These are phyloP conservation scores for Brassica cretica DNA, from an alignment of 345 rosid genomes.

Conservation along the genomic window DNA sequence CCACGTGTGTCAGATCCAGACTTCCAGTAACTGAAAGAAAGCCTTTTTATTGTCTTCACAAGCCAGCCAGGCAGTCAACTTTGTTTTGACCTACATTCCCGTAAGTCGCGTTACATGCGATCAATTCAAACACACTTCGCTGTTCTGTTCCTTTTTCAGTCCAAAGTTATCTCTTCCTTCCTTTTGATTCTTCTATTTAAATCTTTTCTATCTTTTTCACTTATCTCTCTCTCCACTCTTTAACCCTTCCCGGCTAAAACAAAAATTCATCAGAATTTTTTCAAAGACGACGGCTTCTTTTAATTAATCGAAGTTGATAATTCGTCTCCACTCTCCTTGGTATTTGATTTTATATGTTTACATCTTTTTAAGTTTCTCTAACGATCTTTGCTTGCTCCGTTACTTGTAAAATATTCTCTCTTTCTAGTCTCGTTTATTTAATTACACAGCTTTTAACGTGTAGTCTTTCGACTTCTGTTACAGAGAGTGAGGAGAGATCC, in stretches of 20 bases:
- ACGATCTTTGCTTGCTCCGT: constrained; percentile 14
- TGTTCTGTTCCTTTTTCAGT: constrained; percentile 18
- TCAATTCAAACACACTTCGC: constrained; percentile 14
- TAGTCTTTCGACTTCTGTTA: constrained; percentile 18
- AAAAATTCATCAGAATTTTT: background rate
- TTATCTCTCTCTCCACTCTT: background rate
- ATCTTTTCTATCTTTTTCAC: background rate
- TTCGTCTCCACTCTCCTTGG: constrained; percentile 17
- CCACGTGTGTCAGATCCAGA: constrained; percentile 15
- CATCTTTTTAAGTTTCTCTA: background rate
- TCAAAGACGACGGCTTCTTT: constrained; percentile 29
- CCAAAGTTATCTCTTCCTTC: background rate
- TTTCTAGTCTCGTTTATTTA: background rate
- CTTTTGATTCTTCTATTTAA: background rate
- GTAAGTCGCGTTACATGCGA: constrained; percentile 33
- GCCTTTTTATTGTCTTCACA: constrained; percentile 1
- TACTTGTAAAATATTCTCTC: background rate
- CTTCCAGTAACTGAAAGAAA: constrained; percentile 4
- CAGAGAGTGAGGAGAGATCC: background rate
- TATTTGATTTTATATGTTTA: constrained; percentile 14
- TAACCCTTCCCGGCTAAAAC: background rate
- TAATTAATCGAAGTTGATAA: background rate
- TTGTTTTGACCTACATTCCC: constrained; percentile 5
- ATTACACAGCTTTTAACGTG: constrained; percentile 13
- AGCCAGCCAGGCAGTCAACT: constrained; percentile 10